phyloP scores from a whole-genome alignment of 345 rosid species.

The Populus alba region DNA sequence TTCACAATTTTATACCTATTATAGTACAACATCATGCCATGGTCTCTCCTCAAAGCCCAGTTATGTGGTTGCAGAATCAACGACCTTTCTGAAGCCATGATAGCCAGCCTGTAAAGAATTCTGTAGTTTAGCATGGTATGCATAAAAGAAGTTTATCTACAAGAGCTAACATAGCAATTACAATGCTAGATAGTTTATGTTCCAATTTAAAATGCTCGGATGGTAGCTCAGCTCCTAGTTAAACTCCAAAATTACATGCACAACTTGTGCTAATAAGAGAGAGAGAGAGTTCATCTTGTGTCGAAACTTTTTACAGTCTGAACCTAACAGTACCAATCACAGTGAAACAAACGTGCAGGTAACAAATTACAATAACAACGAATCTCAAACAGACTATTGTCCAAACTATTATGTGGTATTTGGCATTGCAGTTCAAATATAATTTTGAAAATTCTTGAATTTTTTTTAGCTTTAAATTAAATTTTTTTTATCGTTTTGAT shows the following conservation, averaged over 20 bases:
- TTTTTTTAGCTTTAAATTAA: too few species aligned
- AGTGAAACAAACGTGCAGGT: background rate
- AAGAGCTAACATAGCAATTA: background rate
- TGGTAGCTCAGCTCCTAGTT: background rate
- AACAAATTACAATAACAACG: background rate
- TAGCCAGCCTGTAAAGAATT: constrained; percentile 58
- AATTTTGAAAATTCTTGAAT: too few species aligned
- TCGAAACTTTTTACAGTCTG: background rate
- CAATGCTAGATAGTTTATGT: background rate
- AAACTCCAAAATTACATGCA: background rate
- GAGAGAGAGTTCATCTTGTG: background rate
- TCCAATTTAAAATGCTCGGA: background rate
- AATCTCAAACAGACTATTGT: background rate
- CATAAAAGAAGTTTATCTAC: background rate
- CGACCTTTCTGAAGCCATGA: constrained; percentile 81
- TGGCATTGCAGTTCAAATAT: too few species aligned
- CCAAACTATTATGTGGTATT: too few species aligned
- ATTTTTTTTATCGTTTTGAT: too few species aligned
- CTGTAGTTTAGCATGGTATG: constrained; percentile 1
- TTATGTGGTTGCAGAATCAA: constrained; percentile 84
- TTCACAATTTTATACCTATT: constrained; percentile 39
- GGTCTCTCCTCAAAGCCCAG: constrained; percentile 82
- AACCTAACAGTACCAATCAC: background rate
- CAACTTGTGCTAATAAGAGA: background rate
- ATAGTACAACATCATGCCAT: constrained; percentile 89